Conservation (phyloP, 202 grass and related monocot species). For the Setaria italica region DNA sequence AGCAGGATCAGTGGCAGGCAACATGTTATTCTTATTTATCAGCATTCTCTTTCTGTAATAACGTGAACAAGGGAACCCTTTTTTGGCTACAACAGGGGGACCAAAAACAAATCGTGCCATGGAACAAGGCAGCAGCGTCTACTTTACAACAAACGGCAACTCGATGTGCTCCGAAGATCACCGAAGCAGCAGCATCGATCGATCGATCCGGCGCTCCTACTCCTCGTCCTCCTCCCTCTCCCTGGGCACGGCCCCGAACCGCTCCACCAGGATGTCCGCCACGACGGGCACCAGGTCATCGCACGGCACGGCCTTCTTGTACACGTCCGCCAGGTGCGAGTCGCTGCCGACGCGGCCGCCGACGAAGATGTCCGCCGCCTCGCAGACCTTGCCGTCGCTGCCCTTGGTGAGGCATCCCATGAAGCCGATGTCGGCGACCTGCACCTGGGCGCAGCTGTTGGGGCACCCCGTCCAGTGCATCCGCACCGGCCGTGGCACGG, state of each 20-base stretch:
- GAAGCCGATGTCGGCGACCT: conserved; percentile 97
- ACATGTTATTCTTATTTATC: conserved; percentile 41
- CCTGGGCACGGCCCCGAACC: conserved; percentile 73
- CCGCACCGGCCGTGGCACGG: conserved; percentile 62
- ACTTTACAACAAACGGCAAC: conserved; percentile 37
- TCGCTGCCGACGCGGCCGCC: conserved; percentile 87
- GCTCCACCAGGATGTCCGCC: conserved; percentile 73
- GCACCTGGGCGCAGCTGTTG: conserved; percentile 92
- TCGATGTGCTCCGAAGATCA: background rate
- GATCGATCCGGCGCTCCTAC: background rate
- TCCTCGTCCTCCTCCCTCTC: conserved; percentile 83
- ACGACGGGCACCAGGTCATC: conserved; percentile 82
- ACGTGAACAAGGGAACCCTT: background rate
- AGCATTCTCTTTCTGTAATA: conserved; percentile 16
- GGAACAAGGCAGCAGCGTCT: conserved; percentile 32
- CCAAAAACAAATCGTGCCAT: conserved; percentile 27
- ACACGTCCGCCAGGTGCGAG: conserved; percentile 76
- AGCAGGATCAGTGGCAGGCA: background rate
- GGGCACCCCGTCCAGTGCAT: conserved; percentile 93
- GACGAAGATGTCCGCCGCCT: conserved; percentile 76
- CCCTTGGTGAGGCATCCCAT: conserved; percentile 89
- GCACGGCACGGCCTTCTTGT: conserved; percentile 91
- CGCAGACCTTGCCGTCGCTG: conserved; percentile 65
- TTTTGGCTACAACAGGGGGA: background rate
- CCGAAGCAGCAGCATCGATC: background rate